Evolutionary conservation across 768 basidiomycete species (phyloP).

Genomic region (Panaeolus cyanescens): DNA sequence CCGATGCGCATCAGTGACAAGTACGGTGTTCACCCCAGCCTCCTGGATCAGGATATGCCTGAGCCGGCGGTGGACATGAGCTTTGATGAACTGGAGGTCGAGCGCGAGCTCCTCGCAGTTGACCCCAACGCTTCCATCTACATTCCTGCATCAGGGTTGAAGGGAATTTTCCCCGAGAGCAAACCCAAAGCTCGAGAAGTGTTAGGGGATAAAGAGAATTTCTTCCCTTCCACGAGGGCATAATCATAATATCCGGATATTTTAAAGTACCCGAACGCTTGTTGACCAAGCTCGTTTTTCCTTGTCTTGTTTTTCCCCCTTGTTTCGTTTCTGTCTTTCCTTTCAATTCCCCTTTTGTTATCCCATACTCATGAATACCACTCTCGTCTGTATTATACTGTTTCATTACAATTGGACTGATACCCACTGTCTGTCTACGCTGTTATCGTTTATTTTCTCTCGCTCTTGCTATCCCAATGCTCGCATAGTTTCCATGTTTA

Average conservation of each 20-base stretch:
- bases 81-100: conserved; percentile 49
- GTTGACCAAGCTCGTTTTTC: neutral
- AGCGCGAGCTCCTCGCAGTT: conserved; percentile 27
- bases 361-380: no score
- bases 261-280: neutral
- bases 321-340: neutral
- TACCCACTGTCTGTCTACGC: neutral
- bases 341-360: neutral
- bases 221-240: conserved; percentile 22
- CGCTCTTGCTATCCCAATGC: neutral
- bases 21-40: conserved; percentile 43
- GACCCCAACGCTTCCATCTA: conserved; percentile 13
- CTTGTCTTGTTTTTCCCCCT: neutral
- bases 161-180: conserved; percentile 16
- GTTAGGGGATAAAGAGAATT: conserved; percentile 55
- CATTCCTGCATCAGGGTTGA: conserved; percentile 16
- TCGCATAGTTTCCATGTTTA: neutral
- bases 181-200: conserved; percentile 35
- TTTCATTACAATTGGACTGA: neutral
- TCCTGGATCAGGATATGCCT: conserved; percentile 60
- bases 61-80: conserved; percentile 61
- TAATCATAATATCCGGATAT: neutral
- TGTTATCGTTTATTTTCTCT: neutral
- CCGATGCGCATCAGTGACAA: conserved; percentile 49
- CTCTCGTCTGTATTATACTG: no score